Evolutionary conservation across 2,329 filamentous ascomycete species (phyloP).

Genomic region (Drechslerella coelobrocha): DNA sequence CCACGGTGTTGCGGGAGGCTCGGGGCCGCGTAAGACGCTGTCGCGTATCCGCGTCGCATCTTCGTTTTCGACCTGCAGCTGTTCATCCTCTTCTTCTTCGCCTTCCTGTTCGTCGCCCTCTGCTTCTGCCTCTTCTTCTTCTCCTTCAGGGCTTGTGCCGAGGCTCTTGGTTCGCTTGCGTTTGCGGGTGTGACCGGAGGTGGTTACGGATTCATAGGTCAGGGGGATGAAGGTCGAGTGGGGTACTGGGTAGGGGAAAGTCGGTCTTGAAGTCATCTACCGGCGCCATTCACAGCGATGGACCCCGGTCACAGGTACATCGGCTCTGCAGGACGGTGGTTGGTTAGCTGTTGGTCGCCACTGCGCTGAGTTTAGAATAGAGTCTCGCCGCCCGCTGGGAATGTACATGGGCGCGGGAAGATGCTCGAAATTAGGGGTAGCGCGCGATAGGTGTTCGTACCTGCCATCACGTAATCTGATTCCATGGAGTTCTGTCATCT

Average conservation of each 20-base stretch:
- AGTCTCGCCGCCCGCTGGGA: conserved; percentile 12
- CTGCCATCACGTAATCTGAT: conserved; percentile 50
- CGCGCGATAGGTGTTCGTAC: conserved; percentile 8
- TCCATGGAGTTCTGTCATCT: conserved; percentile 45
- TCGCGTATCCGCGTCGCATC: not conserved
- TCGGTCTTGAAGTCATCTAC: conserved; percentile 49
- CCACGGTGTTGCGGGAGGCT: conserved; percentile 22
- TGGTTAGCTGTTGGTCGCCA: conserved; percentile 8
- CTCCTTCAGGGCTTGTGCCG: conserved; percentile 24
- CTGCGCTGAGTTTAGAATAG: too few species aligned
- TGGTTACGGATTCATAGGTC: conserved; percentile 38
- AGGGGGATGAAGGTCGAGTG: conserved; percentile 50
- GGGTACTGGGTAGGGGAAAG: conserved; percentile 46
- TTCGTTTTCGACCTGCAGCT: conserved; percentile 7
- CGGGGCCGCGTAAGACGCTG: conserved; percentile 32
- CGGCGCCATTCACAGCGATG: conserved; percentile 36
- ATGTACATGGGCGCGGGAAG: conserved; percentile 22
- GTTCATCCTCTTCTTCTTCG: not conserved
- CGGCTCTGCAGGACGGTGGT: conserved; percentile 14
- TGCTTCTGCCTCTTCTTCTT: conserved; percentile 11
- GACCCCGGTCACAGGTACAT: conserved; percentile 47
- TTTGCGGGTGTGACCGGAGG: conserved; percentile 36
- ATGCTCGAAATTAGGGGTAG: conserved; percentile 19
- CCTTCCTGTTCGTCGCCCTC: conserved; percentile 10
- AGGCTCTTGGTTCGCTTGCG: conserved; percentile 48